Conservation (phyloP, 371 early-diverging fungal species). For the Mucor irregularis region DNA sequence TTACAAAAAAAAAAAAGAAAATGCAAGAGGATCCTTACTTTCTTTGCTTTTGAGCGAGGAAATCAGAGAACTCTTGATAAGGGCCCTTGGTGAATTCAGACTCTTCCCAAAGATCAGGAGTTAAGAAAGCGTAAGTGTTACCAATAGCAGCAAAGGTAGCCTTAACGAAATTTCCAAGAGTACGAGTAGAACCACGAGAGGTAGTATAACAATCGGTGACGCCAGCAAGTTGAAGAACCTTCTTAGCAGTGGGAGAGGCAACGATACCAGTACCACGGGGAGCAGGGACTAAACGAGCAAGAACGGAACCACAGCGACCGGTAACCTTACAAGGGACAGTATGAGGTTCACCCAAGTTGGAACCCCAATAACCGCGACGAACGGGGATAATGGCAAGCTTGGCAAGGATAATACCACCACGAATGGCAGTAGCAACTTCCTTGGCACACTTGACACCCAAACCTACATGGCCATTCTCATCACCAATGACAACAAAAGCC, state of each 20-base stretch:
- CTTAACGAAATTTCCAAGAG: conserved; percentile 98
- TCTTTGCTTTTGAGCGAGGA: conserved; percentile 67
- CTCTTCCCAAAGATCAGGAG: conserved; percentile 96
- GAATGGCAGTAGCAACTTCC: conserved; percentile 98
- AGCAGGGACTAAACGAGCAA: conserved; percentile 92
- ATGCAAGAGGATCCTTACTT: conserved; percentile 28
- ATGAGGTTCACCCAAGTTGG: conserved; percentile 96
- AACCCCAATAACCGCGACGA: conserved; percentile 99
- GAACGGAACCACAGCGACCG: conserved; percentile 98
- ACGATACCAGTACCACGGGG: conserved; percentile 98
- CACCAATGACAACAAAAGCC: conserved; percentile 99
- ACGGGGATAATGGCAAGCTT: conserved; percentile 98
- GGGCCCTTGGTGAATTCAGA: conserved; percentile 85
- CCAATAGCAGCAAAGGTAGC: conserved; percentile 98
- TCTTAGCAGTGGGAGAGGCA: conserved; percentile 96
- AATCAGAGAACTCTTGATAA: conserved; percentile 92
- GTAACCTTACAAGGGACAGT: conserved; percentile 98
- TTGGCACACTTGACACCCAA: conserved; percentile 99
- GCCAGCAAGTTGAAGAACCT: conserved; percentile 97
- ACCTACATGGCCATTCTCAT: conserved; percentile 97
- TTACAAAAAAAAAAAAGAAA: too few species aligned
- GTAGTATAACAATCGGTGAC: conserved; percentile 98
- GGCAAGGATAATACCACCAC: conserved; percentile 98
- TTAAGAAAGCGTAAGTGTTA: conserved; percentile 96
- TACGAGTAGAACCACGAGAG: conserved; percentile 87